Evolutionary conservation across 225 moss, liverwort and hornwort genomes (phyloP).

Genomic region (Polytrichum formosum): DNA sequence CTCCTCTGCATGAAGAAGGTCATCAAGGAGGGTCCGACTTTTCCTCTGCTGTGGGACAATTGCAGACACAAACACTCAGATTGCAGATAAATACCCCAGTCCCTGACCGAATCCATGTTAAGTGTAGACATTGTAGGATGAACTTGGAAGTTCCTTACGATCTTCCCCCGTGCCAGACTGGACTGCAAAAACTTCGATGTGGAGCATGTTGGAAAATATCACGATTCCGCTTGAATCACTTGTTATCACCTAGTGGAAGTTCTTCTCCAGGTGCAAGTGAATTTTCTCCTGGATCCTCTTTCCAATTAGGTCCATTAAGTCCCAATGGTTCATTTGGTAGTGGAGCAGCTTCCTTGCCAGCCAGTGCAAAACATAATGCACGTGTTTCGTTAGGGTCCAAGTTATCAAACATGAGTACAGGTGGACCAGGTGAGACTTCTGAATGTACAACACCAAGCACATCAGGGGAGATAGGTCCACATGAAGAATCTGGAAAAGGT

Average conservation of each 20-base stretch:
- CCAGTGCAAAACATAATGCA: constrained; percentile 36
- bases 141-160: constrained; percentile 64
- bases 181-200: constrained; percentile 78
- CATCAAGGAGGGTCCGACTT: constrained; percentile 23
- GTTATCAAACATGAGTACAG: constrained; percentile 35
- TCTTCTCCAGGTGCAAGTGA: constrained; percentile 49
- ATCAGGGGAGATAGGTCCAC: constrained; percentile 43
- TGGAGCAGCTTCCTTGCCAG: constrained; percentile 26
- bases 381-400: constrained; percentile 42
- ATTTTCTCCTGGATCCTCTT: constrained; percentile 43
- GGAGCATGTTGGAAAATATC: constrained; percentile 80
- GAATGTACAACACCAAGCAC: constrained; percentile 42
- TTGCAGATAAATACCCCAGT: constrained; percentile 56
- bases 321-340: constrained; percentile 29
- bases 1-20: constrained; percentile 29
- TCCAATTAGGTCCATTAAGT: constrained; percentile 34
- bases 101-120: constrained; percentile 75
- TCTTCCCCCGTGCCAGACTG: constrained; percentile 57
- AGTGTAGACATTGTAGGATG: constrained; percentile 69
- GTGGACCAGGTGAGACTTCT: constrained; percentile 31
- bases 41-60: constrained; percentile 30
- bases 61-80: constrained; percentile 28
- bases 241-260: constrained; percentile 34
- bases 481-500: constrained; percentile 23
- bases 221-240: constrained; percentile 56